Conservation (phyloP, 1,284 basidiomycete genomes). For the Boletellus deceptivus region DNA sequence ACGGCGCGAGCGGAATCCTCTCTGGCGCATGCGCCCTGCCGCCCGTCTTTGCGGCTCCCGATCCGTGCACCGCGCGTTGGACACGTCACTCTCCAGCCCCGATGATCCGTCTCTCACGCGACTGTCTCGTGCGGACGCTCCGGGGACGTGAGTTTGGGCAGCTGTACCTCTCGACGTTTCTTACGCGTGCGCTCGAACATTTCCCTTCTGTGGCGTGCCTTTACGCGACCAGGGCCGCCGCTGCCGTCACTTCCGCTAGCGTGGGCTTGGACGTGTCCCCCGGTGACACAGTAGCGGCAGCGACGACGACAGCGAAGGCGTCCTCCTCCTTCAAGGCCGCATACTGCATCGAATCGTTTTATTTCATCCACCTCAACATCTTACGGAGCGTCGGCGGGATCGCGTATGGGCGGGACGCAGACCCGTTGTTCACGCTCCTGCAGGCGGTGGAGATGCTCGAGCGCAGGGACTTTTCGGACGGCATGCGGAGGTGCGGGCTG, state of each 20-base stretch:
- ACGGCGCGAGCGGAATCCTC: conserved; percentile 66
- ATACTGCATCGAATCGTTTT: conserved; percentile 64
- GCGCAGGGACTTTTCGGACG: conserved; percentile 66
- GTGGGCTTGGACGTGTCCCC: too few relatives aligned
- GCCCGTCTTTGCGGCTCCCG: conserved; percentile 29
- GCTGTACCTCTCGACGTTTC: conserved; percentile 58
- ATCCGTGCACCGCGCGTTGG: conserved; percentile 13
- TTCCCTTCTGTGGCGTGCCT: conserved; percentile 53
- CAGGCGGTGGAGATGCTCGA: conserved; percentile 70
- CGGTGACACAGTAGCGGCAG: too few relatives aligned
- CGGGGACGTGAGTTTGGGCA: conserved; percentile 64
- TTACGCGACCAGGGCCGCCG: conserved; percentile 28
- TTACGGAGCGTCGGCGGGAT: conserved; percentile 68
- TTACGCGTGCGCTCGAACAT: conserved; percentile 51
- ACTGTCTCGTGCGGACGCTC: conserved; percentile 49
- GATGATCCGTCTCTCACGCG: conserved; percentile 40
- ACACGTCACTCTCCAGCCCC: not conserved
- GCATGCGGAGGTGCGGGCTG: conserved; percentile 52
- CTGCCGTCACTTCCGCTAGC: too few relatives aligned
- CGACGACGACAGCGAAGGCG: not conserved
- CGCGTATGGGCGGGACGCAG: conserved; percentile 66
- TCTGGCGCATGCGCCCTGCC: conserved; percentile 39
- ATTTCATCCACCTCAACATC: conserved; percentile 70
- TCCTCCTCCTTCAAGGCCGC: conserved; percentile 11
- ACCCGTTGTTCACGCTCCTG: conserved; percentile 63